Percentiles rank a stretch among this genome's conserved stretches.
Conservation (phyloP, 768 basidiomycete genomes). For the Suillus hirtellus region DNA sequence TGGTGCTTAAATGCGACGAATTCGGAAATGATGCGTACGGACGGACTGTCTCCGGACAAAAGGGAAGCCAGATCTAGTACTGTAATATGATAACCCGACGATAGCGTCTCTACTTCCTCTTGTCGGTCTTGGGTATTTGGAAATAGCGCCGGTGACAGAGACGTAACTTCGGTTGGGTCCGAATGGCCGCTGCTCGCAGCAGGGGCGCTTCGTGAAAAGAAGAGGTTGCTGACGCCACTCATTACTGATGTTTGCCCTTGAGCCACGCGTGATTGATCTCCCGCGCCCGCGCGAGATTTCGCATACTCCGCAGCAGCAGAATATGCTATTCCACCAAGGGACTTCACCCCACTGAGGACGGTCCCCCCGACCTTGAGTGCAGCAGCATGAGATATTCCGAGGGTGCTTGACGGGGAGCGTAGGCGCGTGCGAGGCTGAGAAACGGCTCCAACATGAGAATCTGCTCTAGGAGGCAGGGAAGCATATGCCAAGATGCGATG, state of each 20-base stretch:
- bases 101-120: slow-evolving; percentile 9
- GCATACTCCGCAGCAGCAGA: slow-evolving; percentile 48
- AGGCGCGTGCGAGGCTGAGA: slow-evolving; percentile 24
- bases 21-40: slow-evolving; percentile 42
- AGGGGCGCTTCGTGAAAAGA: slow-evolving; percentile 68
- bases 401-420: slow-evolving; percentile 27
- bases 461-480: slow-evolving; percentile 33
- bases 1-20: slow-evolving; percentile 51
- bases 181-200: slow-evolving; percentile 32
- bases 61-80: slow-evolving; percentile 56
- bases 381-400: slow-evolving; percentile 45
- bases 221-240: slow-evolving; percentile 35
- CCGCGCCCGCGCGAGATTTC: slow-evolving; percentile 29
- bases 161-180: slow-evolving; percentile 8
- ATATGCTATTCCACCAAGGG: slow-evolving; percentile 60
- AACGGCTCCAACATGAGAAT: slow-evolving; percentile 19
- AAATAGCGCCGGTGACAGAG: neutral
- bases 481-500: slow-evolving; percentile 65
- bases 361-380: slow-evolving; percentile 62
- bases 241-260: slow-evolving; percentile 22
- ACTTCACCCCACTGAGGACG: slow-evolving; percentile 63
- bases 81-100: slow-evolving; percentile 48
- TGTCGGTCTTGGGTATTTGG: slow-evolving; percentile 6
- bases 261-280: slow-evolving; percentile 15
- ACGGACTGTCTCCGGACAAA: slow-evolving; percentile 15